Evolutionary conservation across 495 filamentous ascomycete genomes (phyloP), one percentile per base, ranked within the genome.

Genomic region (Evernia prunastri): DNA sequence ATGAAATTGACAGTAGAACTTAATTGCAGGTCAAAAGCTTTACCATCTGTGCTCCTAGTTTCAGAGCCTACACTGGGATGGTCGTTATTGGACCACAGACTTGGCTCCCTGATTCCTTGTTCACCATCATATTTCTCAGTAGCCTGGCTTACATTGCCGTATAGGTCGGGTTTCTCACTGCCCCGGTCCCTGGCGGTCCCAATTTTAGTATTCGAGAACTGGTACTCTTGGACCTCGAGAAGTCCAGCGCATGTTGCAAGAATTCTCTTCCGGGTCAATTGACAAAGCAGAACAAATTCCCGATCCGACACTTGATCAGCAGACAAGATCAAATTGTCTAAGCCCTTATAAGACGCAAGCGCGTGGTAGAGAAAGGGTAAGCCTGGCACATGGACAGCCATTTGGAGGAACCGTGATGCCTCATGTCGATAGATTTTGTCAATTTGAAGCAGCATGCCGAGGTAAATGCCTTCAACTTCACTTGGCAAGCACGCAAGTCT

Each of bases 381-480:
- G 0, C 7, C 1, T 8, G 18, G 31, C 7, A 0, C 3, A 8
- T 57, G 2, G 0, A 57, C 15, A 57, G 54, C 36, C 13, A 39
- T 60, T 15, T 25, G 58, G n/a, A 60, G 31, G 37, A 39, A 45
- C 1, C 18, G 1, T 5, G 58, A 60, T n/a, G 58, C 58, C 11
- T 60, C 37, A 45, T 60, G 25, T 31, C 58, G 27, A 33, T 60
- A 47, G 18, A 20, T 11, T 20, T 23, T 39, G 11, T 60, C 42
- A 27, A 60, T 60, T 5, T 60, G 58, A 27, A 25, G 18, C 33
- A 60, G 20, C 58, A 60, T 60, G 58, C 25, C 36, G 8, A 20
- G 7, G 45, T 60, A 60, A 25, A 60, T n/a, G 2, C 27, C 58
- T 31, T 45, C 58, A 23, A 60, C 25, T 13, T 60, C 58, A 11